A percentile compares a stretch with the other conserved stretches of the same genome.
Evolutionary conservation across 257 asterid species (phyloP).

Genomic region (Salvia splendens): DNA sequence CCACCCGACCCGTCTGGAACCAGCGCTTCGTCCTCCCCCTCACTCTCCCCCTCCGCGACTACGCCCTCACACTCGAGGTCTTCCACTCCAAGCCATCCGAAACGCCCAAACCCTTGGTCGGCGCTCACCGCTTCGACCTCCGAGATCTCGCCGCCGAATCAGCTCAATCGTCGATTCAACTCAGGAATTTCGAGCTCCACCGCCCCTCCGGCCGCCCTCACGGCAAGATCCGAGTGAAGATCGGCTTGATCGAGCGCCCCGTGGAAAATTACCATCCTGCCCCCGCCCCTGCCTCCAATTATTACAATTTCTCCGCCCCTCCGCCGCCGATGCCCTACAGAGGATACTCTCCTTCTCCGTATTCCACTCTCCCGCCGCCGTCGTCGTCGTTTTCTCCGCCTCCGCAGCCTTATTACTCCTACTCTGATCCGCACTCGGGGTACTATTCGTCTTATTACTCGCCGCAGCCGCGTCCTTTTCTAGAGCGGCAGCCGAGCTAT

Average conservation of each 20-base stretch:
- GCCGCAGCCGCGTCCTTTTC: constrained; percentile 48
- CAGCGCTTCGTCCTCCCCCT: constrained; percentile 74
- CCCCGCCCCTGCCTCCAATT: constrained; percentile 61
- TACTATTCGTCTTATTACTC: constrained; percentile 66
- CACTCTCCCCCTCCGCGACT: constrained; percentile 47
- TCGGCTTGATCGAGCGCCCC: constrained; percentile 56
- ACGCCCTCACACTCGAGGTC: constrained; percentile 66
- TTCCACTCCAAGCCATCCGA: constrained; percentile 87
- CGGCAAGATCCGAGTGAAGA: constrained; percentile 77
- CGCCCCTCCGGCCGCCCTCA: constrained; percentile 94
- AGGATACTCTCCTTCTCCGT: constrained; percentile 47
- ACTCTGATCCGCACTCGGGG: constrained; percentile 54
- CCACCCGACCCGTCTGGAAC: constrained; percentile 81
- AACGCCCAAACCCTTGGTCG: constrained; percentile 75
- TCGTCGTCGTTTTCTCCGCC: constrained; percentile 45
- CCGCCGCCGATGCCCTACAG: constrained; percentile 46
- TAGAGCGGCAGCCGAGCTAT: constrained; percentile 54
- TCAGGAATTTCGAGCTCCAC: constrained; percentile 52
- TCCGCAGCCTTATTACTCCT: constrained; percentile 45
- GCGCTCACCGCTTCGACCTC: constrained; percentile 61
- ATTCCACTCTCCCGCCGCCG: constrained; percentile 46
- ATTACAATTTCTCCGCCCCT: constrained; percentile 60
- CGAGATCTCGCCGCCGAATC: constrained; percentile 48
- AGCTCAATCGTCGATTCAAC: constrained; percentile 30
- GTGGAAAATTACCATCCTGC: constrained; percentile 52